Evolutionary conservation across 345 rosid genomes (phyloP).

Genomic region (Gynandropsis gynandra): DNA sequence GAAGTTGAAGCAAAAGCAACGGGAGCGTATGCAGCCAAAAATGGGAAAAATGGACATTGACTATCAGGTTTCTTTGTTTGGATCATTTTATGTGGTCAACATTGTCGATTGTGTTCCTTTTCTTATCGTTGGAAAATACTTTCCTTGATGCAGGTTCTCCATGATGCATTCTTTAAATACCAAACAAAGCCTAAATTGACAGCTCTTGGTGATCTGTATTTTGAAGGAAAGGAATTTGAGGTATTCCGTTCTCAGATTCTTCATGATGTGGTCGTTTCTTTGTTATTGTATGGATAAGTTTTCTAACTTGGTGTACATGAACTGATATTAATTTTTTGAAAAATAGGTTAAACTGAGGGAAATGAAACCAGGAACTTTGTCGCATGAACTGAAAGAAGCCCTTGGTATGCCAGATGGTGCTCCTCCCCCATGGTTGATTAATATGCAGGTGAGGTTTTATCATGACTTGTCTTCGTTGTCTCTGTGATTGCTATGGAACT

Average conservation of each 20-base stretch:
- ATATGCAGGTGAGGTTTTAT: conserved; percentile 74
- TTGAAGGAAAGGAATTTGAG: conserved; percentile 99
- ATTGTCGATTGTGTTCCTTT: conserved; percentile 10
- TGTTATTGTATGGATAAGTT: background rate
- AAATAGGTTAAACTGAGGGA: conserved; percentile 88
- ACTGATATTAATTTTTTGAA: conserved; percentile 15
- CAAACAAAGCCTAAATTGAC: conserved; percentile 98
- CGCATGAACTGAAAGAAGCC: conserved; percentile 87
- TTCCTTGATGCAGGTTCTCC: conserved; percentile 69
- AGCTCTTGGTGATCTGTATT: conserved; percentile 83
- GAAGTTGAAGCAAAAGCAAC: conserved; percentile 98
- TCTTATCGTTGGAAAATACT: conserved; percentile 8
- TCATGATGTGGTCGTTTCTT: background rate
- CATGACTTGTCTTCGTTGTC: background rate
- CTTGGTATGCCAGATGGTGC: conserved; percentile 99
- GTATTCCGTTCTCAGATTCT: conserved; percentile 28
- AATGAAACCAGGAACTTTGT: conserved; percentile 88
- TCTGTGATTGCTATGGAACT: conserved; percentile 11
- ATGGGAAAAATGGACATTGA: conserved; percentile 99
- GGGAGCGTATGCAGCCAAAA: conserved; percentile 99
- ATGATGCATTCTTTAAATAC: conserved; percentile 98
- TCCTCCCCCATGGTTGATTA: conserved; percentile 99
- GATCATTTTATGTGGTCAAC: conserved; percentile 7
- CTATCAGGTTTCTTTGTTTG: conserved; percentile 63
- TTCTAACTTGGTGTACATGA: conserved; percentile 1